Conservation (phyloP, 306 rosid genomes). For the Adenanthera pavonina region DNA sequence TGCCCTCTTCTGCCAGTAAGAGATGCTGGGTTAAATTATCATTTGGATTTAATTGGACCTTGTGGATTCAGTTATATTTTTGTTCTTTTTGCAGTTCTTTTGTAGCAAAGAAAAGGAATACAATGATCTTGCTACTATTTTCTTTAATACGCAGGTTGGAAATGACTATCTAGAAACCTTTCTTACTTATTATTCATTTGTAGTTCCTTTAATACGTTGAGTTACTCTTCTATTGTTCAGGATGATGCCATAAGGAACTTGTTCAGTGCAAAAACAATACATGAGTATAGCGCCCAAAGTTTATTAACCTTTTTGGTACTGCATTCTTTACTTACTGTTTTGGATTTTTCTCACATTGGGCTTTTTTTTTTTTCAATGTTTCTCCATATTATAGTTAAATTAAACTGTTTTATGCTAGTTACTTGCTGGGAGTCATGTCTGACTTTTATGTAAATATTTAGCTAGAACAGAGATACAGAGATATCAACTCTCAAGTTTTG, state of each 20-base stretch:
- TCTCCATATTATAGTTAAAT: slow-evolving; percentile 20
- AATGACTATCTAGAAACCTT: slow-evolving; percentile 21
- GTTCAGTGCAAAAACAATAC: slow-evolving; percentile 95
- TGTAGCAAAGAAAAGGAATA: slow-evolving; percentile 74
- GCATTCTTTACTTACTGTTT: slow-evolving; percentile 39
- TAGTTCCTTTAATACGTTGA: slow-evolving; percentile 15
- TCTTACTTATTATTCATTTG: slow-evolving; percentile 27
- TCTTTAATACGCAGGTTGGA: slow-evolving; percentile 87
- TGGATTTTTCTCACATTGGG: slow-evolving; percentile 12
- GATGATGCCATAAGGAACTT: slow-evolving; percentile 98
- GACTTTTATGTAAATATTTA: not conserved
- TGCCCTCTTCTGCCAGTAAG: not conserved
- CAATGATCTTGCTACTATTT: slow-evolving; percentile 82
- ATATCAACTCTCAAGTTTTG: slow-evolving; percentile 15
- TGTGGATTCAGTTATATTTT: slow-evolving; percentile 20
- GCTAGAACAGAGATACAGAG: not conserved
- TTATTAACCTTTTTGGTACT: slow-evolving; percentile 93
- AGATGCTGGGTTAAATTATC: not conserved
- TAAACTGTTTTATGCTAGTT: slow-evolving; percentile 21
- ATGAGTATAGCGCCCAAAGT: slow-evolving; percentile 94
- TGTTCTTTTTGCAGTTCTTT: slow-evolving; percentile 55
- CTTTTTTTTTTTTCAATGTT: slow-evolving; percentile 5
- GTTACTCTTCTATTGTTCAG: slow-evolving; percentile 53
- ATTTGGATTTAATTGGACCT: slow-evolving; percentile 1
- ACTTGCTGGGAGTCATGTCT: not conserved